A percentile compares a stretch with the other conserved stretches of the same genome.
Conservation (phyloP, 192 early-diverging fungal species). For the Umbelopsis vinacea region DNA sequence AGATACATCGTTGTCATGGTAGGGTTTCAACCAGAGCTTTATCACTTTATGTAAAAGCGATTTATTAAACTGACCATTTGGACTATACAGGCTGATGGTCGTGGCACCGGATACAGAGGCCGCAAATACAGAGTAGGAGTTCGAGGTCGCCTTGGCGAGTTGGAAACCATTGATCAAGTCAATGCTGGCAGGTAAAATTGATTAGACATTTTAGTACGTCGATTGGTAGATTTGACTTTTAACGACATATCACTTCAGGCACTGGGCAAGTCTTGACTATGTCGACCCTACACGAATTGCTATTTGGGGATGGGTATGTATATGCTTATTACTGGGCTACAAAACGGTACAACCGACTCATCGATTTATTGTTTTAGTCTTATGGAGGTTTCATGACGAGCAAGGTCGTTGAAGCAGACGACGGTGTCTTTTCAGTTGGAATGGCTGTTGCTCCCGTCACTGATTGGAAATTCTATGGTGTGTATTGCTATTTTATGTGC, state of each 20-base stretch:
- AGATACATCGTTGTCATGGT: constrained; percentile 71
- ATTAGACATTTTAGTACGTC: no score
- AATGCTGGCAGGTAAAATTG: constrained; percentile 73
- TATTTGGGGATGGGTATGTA: constrained; percentile 92
- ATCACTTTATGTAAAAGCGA: neutral
- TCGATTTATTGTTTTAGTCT: constrained; percentile 50
- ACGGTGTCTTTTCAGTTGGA: constrained; percentile 79
- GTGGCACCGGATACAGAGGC: constrained; percentile 89
- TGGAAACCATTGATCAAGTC: constrained; percentile 88
- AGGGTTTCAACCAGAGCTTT: constrained; percentile 39
- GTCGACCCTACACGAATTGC: constrained; percentile 82
- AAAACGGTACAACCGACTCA: neutral
- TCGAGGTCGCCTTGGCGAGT: constrained; percentile 74
- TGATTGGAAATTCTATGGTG: constrained; percentile 77
- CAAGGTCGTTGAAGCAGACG: constrained; percentile 85
- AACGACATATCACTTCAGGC: constrained; percentile 19
- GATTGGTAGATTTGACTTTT: neutral
- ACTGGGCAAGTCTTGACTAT: constrained; percentile 68
- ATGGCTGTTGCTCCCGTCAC: constrained; percentile 98
- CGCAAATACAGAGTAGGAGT: constrained; percentile 80
- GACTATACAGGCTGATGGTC: constrained; percentile 69
- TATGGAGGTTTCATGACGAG: constrained; percentile 90
- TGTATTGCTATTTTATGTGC: neutral
- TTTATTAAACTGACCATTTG: constrained; percentile 20
- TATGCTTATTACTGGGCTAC: neutral